Conservation (phyloP, 2,329 filamentous ascomycete genomes). For the Penicillium sp. region DNA sequence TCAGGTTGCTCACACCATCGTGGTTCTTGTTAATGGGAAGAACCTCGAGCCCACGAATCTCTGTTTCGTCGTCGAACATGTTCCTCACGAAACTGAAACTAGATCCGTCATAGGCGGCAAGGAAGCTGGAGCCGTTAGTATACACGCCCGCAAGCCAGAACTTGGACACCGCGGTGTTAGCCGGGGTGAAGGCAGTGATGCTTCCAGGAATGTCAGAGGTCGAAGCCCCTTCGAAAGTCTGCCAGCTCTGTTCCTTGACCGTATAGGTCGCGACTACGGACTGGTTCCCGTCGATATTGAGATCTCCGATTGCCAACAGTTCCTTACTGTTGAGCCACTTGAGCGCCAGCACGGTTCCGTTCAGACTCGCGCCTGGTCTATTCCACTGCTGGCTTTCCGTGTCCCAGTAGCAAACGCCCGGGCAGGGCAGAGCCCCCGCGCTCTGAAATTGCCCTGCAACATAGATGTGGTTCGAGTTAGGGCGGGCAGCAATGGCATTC, state of each 20-base stretch:
- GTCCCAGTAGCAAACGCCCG: too few species aligned
- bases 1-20: conserved; percentile 56
- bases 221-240: conserved; percentile 57
- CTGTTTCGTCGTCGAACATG: conserved; percentile 55
- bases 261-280: conserved; percentile 67
- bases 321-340: conserved; percentile 65
- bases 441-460: conserved; percentile 69
- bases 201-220: conserved; percentile 66
- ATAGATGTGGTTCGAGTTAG: too few species aligned
- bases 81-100: conserved; percentile 60
- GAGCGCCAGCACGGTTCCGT: conserved; percentile 62
- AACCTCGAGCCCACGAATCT: conserved; percentile 71
- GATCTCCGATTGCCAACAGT: conserved; percentile 69
- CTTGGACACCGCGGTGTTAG: conserved; percentile 60
- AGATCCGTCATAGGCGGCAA: conserved; percentile 72
- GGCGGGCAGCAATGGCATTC: conserved; percentile 67
- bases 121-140: conserved; percentile 61
- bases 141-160: conserved; percentile 73
- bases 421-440: too few species aligned
- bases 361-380: conserved; percentile 62
- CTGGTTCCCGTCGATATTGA: conserved; percentile 58
- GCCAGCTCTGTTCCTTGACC: conserved; percentile 56
- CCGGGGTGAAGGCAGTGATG: conserved; percentile 65
- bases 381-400: too few species aligned
- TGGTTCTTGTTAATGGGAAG: conserved; percentile 66